Evolutionary conservation across 2,329 filamentous ascomycete genomes (phyloP).

Genomic region (Ceratocystis huliohia): DNA sequence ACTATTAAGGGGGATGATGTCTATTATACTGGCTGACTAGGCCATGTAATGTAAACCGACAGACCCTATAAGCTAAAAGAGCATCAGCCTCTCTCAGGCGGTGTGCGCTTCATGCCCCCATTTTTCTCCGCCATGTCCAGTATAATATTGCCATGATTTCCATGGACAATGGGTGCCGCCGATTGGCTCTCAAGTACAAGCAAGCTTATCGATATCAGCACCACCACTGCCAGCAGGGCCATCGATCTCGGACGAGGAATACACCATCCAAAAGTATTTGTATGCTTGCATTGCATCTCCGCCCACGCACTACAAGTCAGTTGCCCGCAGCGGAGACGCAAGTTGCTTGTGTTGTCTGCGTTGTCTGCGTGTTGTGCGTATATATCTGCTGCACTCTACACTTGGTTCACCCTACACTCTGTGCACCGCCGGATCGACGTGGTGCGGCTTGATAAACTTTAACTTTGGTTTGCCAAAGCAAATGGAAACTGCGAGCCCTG

Average conservation of each 20-base stretch:
- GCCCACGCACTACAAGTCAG: background rate
- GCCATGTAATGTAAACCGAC: background rate
- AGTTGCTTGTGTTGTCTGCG: too few species aligned
- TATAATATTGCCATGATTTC: background rate
- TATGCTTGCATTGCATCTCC: background rate
- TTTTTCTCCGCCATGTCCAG: background rate
- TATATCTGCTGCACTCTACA: background rate
- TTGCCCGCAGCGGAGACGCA: too few species aligned
- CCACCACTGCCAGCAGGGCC: background rate
- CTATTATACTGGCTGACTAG: background rate
- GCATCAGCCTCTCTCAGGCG: background rate
- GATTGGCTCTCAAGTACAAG: background rate
- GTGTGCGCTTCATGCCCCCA: background rate
- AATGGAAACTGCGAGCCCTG: background rate
- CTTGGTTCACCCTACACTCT: background rate
- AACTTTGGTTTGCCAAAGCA: background rate
- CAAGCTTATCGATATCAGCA: background rate
- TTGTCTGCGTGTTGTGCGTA: background rate
- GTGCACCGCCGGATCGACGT: background rate
- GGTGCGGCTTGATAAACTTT: background rate
- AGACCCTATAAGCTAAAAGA: background rate
- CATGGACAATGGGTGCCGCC: background rate
- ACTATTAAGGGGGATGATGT: background rate
- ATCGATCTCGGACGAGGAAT: background rate
- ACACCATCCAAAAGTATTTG: background rate